These are phyloP conservation scores for Grosmannia penicillata DNA, from an alignment of 2,329 filamentous ascomycete genomes.

Conservation along the genomic window DNA sequence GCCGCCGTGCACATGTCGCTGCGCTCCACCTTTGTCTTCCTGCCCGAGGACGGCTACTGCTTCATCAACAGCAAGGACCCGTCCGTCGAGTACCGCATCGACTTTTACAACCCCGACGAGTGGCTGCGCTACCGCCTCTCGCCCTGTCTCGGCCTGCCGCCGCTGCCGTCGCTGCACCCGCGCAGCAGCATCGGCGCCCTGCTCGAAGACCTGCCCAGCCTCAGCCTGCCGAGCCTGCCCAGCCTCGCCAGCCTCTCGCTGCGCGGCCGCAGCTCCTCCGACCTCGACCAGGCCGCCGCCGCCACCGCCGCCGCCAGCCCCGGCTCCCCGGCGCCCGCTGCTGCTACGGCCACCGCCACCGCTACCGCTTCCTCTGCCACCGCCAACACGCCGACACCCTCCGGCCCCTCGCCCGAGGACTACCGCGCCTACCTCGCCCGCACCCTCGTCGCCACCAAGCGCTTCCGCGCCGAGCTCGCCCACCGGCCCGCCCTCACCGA, in stretches of 20 bases:
- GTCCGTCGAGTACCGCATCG: slow-evolving; percentile 62
- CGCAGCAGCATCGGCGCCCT: slow-evolving; percentile 27
- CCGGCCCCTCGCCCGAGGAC: slow-evolving; percentile 25
- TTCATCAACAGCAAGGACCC: slow-evolving; percentile 67
- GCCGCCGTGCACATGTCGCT: slow-evolving; percentile 90
- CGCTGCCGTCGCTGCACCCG: slow-evolving; percentile 39
- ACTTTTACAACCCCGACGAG: slow-evolving; percentile 67
- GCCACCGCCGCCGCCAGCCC: slow-evolving; percentile 1
- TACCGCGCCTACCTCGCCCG: slow-evolving; percentile 54
- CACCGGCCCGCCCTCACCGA: slow-evolving; percentile 43
- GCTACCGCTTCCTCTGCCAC: slow-evolving; percentile 7
- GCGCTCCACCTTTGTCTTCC: slow-evolving; percentile 67
- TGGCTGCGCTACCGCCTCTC: slow-evolving; percentile 71
- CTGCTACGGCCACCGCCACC: slow-evolving; percentile 13
- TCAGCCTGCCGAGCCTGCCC: slow-evolving; percentile 25
- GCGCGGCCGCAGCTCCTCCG: slow-evolving; percentile 16
- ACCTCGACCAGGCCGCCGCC: slow-evolving; percentile 7
- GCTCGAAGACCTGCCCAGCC: slow-evolving; percentile 27
- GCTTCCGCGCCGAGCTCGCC: slow-evolving; percentile 62
- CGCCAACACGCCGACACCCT: neutral
- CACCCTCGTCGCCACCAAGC: slow-evolving; percentile 54
- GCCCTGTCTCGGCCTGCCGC: slow-evolving; percentile 53
- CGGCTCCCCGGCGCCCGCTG: slow-evolving; percentile 5
- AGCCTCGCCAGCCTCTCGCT: slow-evolving; percentile 20
- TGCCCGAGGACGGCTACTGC: slow-evolving; percentile 76